A percentile compares a stretch with the other conserved stretches of the same genome.
Evolutionary conservation across 2,329 filamentous ascomycete species (phyloP).

Genomic region (Dissoconium aciculare): DNA sequence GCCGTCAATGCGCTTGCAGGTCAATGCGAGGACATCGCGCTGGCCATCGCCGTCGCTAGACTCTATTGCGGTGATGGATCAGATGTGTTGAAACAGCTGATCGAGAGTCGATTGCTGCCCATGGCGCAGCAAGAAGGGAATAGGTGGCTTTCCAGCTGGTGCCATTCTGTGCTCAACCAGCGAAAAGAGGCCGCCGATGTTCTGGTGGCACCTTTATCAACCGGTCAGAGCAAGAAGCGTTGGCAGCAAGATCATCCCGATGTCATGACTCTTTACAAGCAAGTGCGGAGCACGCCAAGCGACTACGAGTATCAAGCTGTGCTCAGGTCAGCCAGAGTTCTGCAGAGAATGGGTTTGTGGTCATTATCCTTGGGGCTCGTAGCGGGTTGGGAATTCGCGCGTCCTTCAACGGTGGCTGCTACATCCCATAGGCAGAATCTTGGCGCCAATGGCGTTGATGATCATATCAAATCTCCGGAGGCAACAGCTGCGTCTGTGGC

Average conservation of each 20-base stretch:
- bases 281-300: slow-evolving; percentile 61
- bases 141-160: slow-evolving; percentile 89
- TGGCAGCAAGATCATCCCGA: slow-evolving; percentile 78
- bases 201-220: slow-evolving; percentile 53
- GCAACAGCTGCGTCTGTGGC: not conserved
- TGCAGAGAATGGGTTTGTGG: slow-evolving; percentile 49
- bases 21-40: slow-evolving; percentile 74
- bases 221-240: slow-evolving; percentile 36
- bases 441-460: not conserved
- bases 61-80: slow-evolving; percentile 79
- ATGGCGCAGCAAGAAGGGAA: slow-evolving; percentile 70
- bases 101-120: slow-evolving; percentile 66
- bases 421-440: not conserved
- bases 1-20: slow-evolving; percentile 76
- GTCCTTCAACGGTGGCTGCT: slow-evolving; percentile 9
- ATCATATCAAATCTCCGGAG: no score
- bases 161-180: slow-evolving; percentile 77
- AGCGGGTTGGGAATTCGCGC: slow-evolving; percentile 65
- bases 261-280: slow-evolving; percentile 70
- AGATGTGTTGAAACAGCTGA: slow-evolving; percentile 53
- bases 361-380: slow-evolving; percentile 74
- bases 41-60: slow-evolving; percentile 75
- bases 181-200: slow-evolving; percentile 72
- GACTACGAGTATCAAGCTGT: slow-evolving; percentile 40
- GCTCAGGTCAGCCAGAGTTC: slow-evolving; percentile 58